phyloP scores from a whole-genome alignment of 2,329 filamentous ascomycete genomes.

The Beauveria rudraprayagi region DNA sequence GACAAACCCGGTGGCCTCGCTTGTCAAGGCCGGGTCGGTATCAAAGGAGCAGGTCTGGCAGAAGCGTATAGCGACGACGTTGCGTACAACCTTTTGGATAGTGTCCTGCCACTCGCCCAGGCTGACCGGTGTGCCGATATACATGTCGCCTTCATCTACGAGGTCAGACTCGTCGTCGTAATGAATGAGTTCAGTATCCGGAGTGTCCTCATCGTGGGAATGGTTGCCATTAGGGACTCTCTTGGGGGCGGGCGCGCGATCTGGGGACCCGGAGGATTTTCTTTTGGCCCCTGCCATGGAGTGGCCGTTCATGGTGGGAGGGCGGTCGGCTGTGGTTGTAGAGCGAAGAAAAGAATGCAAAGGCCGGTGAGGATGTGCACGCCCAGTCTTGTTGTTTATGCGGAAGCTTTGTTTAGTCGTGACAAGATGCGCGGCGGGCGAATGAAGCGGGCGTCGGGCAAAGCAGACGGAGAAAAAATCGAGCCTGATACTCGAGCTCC shows the following conservation, averaged over 20 bases:
- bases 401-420: not conserved
- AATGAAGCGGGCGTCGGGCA: not conserved
- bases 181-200: constrained; percentile 30
- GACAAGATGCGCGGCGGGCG: not conserved
- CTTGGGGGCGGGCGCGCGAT: constrained; percentile 28
- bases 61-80: constrained; percentile 97
- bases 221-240: constrained; percentile 37
- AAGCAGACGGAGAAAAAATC: not conserved
- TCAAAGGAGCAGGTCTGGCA: constrained; percentile 97
- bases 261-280: constrained; percentile 39
- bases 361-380: not conserved
- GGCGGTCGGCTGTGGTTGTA: not conserved
- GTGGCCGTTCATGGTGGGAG: constrained; percentile 36
- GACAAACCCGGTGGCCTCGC: constrained; percentile 95
- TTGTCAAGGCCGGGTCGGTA: constrained; percentile 87
- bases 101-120: constrained; percentile 82
- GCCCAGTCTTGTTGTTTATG: not conserved
- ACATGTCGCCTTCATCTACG: constrained; percentile 32
- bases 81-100: constrained; percentile 87
- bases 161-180: constrained; percentile 35
- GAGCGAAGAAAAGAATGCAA: not conserved
- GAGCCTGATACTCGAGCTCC: not conserved
- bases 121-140: constrained; percentile 30
- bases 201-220: constrained; percentile 42
- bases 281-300: constrained; percentile 40